Evolutionary conservation across 1,139 yeast species (phyloP).

Genomic region (Pichia sp.): DNA sequence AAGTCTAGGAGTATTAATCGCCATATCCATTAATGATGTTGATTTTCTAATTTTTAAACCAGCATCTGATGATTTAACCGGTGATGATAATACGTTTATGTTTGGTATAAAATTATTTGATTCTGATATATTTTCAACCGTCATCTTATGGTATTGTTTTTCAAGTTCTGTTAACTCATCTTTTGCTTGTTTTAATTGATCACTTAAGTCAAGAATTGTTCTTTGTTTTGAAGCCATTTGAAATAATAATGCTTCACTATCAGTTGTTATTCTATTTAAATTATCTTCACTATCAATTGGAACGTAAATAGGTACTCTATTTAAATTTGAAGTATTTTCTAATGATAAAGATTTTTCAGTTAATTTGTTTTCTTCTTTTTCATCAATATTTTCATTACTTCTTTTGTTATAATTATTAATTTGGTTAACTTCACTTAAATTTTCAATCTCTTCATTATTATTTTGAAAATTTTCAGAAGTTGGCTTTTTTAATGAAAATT

Average conservation of each 20-base stretch:
- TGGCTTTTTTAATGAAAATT: constrained; percentile 25
- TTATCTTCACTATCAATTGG: constrained; percentile 11
- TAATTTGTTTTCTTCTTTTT: neutral
- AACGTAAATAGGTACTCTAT: constrained; percentile 13
- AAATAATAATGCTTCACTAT: constrained; percentile 24
- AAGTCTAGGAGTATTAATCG: constrained; percentile 2
- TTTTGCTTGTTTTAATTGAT: constrained; percentile 32
- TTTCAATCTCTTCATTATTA: no score
- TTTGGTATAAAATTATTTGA: neutral
- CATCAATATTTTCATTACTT: neutral
- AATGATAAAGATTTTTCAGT: neutral
- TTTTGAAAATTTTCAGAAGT: neutral
- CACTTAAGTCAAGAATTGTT: constrained; percentile 35
- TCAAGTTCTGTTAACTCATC: constrained; percentile 34
- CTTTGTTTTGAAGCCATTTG: constrained; percentile 41
- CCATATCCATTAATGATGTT: constrained; percentile 15
- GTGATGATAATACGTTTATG: neutral
- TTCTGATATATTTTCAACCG: neutral
- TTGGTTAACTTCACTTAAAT: neutral
- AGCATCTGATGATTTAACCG: neutral
- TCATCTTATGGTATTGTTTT: constrained; percentile 21
- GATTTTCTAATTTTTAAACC: constrained; percentile 13
- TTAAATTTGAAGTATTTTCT: neutral
- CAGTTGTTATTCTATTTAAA: neutral
- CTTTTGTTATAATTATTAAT: neutral